Base-by-base conservation (phyloP, 2,329 filamentous ascomycete species). In the Colletotrichum limetticola region DNA sequence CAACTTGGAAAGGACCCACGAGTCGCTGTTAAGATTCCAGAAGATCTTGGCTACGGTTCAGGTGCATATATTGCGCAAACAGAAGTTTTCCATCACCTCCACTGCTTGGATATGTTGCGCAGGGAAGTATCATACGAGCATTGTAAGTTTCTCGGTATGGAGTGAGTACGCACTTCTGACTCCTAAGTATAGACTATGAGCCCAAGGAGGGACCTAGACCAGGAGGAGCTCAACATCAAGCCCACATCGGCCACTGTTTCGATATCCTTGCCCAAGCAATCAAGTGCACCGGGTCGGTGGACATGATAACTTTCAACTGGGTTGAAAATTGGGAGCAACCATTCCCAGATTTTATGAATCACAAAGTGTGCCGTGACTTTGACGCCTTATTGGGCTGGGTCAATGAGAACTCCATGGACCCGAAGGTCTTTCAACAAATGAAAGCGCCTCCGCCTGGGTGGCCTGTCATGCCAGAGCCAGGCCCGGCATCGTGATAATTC, bases 61-160 rank as follows among this genome's bases (percentile, higher is more conserved):
- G 78, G 82, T 37, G 79, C 78, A 4, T 82, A 82, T 70, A 78
- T 81, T 62, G 80, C 76, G 3, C 75, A 79, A 57, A 68, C 84
- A 1, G 82, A 85, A 19, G 68, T 82, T 3, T 83, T 83, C 68
- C 82, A 84, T 65, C 79, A 83, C 58, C 76, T 83, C 1, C 82
- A 84, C 68, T 83, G 82, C 74, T 77, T 83, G 62, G 81, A 83
- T 62, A 74, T 80, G 2, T 76, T 84, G 1, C 78, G 82, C 8
- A 37, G 60, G 9, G 59, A 74, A 24, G 24, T 66, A 2, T 70
- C 63, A n/a, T 67, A 67, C 11, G 53, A 55, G 52, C 68, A 74
- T 42, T 74, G 58, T 60, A 30, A 63, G 46, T 42, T 53, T 8
- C 46, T 46, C 46, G 32, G 35, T 19, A n/a, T 19, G 30, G 5